These are phyloP conservation scores for Tylopilus sp. DNA, from an alignment of 1,284 basidiomycete genomes.

Conservation along the genomic window DNA sequence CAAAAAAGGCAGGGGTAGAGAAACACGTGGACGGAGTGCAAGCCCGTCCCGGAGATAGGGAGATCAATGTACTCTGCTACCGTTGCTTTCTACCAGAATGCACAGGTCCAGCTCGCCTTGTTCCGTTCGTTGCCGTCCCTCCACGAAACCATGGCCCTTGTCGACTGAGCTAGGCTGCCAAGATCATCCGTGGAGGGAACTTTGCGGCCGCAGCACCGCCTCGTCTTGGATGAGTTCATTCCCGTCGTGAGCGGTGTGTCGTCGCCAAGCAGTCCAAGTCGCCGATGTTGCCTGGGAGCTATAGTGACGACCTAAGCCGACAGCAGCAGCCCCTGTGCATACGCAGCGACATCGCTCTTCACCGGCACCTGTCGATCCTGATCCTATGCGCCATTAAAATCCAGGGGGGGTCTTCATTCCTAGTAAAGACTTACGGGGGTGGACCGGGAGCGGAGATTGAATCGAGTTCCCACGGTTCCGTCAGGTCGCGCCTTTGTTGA, in stretches of 20 bases:
- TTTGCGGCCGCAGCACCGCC: background rate
- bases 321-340: background rate
- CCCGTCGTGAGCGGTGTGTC: constrained; percentile 3
- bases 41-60: constrained; percentile 52
- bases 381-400: no score
- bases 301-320: background rate
- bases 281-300: background rate
- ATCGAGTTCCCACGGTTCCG: constrained; percentile 11
- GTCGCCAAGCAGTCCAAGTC: constrained; percentile 12
- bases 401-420: constrained; percentile 21
- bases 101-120: background rate
- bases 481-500: constrained; percentile 22
- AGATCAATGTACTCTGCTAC: constrained; percentile 7
- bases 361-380: no score
- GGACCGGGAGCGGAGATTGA: constrained; percentile 4
- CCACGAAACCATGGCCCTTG: background rate
- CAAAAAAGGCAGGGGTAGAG: constrained; percentile 64
- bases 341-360: background rate
- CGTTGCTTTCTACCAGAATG: constrained; percentile 1
- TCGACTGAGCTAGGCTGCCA: constrained; percentile 2
- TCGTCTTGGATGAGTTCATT: constrained; percentile 7
- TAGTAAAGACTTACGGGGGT: background rate
- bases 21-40: constrained; percentile 71
- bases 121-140: constrained; percentile 2
- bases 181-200: no score